Percentiles rank a stretch among this genome's conserved stretches.
Evolutionary conservation across 2,329 filamentous ascomycete genomes (phyloP).

Genomic region (Acephala macrosclerotiorum): DNA sequence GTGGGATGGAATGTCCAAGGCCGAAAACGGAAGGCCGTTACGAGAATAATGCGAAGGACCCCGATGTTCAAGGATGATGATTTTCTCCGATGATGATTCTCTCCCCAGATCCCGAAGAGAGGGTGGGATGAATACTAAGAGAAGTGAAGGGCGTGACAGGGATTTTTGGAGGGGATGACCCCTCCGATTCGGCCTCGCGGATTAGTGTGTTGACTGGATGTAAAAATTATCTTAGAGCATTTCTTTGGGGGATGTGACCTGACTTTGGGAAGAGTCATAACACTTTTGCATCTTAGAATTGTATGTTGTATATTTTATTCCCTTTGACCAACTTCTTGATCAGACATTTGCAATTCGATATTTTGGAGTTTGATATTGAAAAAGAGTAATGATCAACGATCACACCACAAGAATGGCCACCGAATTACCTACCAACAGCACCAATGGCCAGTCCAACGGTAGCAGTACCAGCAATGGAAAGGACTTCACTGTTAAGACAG

Average conservation of each 20-base stretch:
- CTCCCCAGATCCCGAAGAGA: not conserved
- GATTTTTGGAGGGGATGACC: constrained; percentile 4
- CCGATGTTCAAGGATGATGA: not conserved
- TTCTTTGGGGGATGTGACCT: constrained; percentile 7
- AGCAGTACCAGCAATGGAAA: constrained; percentile 41
- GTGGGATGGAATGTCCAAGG: no score
- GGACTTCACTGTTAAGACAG: constrained; percentile 87
- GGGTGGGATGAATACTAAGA: not conserved
- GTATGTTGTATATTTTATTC: not conserved
- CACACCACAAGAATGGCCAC: constrained; percentile 43
- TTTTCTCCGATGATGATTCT: not conserved
- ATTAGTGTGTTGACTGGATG: constrained; percentile 6
- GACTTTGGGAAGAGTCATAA: not conserved
- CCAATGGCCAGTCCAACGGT: constrained; percentile 37
- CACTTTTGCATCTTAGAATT: constrained; percentile 8
- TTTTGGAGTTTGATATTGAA: not conserved
- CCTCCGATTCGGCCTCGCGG: constrained; percentile 9
- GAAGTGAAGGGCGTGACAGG: constrained; percentile 14
- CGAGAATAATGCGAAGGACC: not conserved
- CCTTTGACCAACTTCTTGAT: no score
- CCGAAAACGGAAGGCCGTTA: not conserved
- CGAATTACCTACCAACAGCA: constrained; percentile 52
- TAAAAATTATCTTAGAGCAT: constrained; percentile 13
- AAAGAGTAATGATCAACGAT: constrained; percentile 35
- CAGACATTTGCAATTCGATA: not conserved